Base-by-base conservation (phyloP, 192 early-diverging fungal species). In the Podila minutissima region DNA sequence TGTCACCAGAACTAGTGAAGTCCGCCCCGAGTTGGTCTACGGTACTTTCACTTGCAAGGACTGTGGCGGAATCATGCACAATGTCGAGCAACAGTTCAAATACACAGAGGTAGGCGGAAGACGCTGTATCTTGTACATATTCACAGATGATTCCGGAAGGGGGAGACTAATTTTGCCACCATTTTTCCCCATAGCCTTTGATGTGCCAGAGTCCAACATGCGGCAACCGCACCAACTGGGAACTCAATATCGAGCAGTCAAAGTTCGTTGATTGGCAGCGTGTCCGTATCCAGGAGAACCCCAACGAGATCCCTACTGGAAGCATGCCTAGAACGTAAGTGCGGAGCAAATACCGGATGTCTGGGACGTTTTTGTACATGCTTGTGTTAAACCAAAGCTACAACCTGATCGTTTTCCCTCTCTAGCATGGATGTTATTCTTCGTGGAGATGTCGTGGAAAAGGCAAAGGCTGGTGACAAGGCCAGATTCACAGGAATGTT, bases 221-320 rank as follows among this genome's bases (percentile, higher is more conserved):
- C 86, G 87, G 90, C 55, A 97, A 97, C 84, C 86, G 94, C 51
- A 86, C 83, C 12, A 75, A 88, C 38, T 99, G 97, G 92, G 89
- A 89, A 58, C 83, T 98, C 26, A 84, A 92, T 59, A 89, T 95
- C 24, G 95, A 94, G 75, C 90, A 92, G 71, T 94, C 92, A 82
- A 91, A 89, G 73, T 99, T 98, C 83, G 90, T 91, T 37, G 98
- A 99, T 86, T 99, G 98, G 98, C 98, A 99, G 88, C 91, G 96
- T 70, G 91, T 98, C 53, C 91, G 98, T 10, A 87, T 99, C 57
- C 98, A 99, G 83, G 98, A 99, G 85, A 96, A 97, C 74, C 86
- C 97, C 17, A 89, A 93, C 48, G 97, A 99, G 83, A 98, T 99
- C 41, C 98, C 98, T 29, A 92, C 97, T 9, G 98, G 98, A 48